Evolutionary conservation across 2,329 filamentous ascomycete species (phyloP).

Genomic region (Drechslerella coelobrocha): DNA sequence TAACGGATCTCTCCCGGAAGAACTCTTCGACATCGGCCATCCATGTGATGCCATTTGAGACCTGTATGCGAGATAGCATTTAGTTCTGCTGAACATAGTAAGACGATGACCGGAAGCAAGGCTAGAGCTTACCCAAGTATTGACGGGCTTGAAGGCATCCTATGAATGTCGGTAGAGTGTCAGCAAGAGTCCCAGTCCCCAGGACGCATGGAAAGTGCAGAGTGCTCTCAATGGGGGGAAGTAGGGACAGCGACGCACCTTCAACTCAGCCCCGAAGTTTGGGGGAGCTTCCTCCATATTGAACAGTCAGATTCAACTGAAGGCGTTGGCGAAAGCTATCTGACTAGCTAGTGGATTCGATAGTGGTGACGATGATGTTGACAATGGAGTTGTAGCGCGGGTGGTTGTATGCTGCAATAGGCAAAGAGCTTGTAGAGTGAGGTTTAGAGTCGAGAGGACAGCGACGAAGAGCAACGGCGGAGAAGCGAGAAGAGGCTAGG

Average conservation of each 20-base stretch:
- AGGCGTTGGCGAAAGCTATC: not conserved
- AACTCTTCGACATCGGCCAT: constrained; percentile 96
- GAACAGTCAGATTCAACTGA: not conserved
- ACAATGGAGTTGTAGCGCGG: not conserved
- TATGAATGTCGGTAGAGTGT: constrained; percentile 58
- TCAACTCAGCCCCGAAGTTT: constrained; percentile 90
- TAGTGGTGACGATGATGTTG: not conserved
- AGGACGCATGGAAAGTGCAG: not conserved
- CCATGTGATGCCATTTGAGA: constrained; percentile 86
- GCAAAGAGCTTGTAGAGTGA: too few species aligned
- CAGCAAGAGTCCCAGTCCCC: constrained; percentile 17
- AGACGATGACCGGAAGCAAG: too few species aligned
- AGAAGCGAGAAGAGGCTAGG: not conserved
- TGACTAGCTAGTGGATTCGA: not conserved
- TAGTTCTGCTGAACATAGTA: not conserved
- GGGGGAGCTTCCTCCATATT: constrained; percentile 73
- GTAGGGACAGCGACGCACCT: constrained; percentile 65
- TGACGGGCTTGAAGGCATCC: constrained; percentile 97
- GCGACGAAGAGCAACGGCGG: not conserved
- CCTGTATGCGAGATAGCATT: constrained; percentile 59
- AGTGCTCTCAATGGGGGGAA: not conserved
- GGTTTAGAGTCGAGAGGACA: not conserved
- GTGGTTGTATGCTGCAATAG: not conserved
- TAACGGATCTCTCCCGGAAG: constrained; percentile 89
- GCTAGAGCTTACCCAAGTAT: constrained; percentile 72